Conservation (phyloP, 2,329 filamentous ascomycete genomes). For the Trichoderma sp. region DNA sequence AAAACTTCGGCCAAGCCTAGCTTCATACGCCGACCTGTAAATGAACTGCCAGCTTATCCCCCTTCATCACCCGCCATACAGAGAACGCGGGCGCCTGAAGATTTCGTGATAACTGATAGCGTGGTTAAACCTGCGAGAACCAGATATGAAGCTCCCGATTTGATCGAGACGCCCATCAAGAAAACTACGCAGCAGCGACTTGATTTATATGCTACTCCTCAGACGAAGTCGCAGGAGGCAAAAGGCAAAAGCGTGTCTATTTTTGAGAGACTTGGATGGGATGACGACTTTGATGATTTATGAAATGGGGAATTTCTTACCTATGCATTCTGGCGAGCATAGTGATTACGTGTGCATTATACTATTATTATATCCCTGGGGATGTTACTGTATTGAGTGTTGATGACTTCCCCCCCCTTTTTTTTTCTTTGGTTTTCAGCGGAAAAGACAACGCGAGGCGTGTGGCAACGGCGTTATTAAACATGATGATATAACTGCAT, state of each 20-base stretch:
- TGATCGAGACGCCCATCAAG: slow-evolving; percentile 41
- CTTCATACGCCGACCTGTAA: slow-evolving; percentile 31
- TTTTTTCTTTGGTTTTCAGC: background rate
- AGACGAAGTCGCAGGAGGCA: slow-evolving; percentile 19
- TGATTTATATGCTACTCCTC: slow-evolving; percentile 21
- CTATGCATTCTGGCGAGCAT: slow-evolving; percentile 14
- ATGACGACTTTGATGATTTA: slow-evolving; percentile 52
- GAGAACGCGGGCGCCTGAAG: slow-evolving; percentile 25
- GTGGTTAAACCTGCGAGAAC: slow-evolving; percentile 21
- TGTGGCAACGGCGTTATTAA: background rate
- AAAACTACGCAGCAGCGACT: slow-evolving; percentile 28
- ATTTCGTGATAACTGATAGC: slow-evolving; percentile 20
- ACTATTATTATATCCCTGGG: slow-evolving; percentile 13
- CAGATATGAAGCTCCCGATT: slow-evolving; percentile 18
- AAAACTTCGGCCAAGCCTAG: slow-evolving; percentile 25
- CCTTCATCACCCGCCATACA: slow-evolving; percentile 37
- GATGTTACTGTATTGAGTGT: slow-evolving; percentile 17
- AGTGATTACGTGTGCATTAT: slow-evolving; percentile 11
- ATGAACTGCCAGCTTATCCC: slow-evolving; percentile 30
- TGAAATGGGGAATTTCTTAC: slow-evolving; percentile 23
- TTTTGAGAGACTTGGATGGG: slow-evolving; percentile 56
- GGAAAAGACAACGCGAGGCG: background rate
- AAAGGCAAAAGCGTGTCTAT: slow-evolving; percentile 41
- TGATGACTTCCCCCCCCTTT: background rate
- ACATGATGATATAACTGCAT: background rate